Percentiles rank a stretch among this genome's conserved stretches.
Evolutionary conservation across 1,139 yeast genomes (phyloP).

Genomic region (Waltiozyma sp.): DNA sequence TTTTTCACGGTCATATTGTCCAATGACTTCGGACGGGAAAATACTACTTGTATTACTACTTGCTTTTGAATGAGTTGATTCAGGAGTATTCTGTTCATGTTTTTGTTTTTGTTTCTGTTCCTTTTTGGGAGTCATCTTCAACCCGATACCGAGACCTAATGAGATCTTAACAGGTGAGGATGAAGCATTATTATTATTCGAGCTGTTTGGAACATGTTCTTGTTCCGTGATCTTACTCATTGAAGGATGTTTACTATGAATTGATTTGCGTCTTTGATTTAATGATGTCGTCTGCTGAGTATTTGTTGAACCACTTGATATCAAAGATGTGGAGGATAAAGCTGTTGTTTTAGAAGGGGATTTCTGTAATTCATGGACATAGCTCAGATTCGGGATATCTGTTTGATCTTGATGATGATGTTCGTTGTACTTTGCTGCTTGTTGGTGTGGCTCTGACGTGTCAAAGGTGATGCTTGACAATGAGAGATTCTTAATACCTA

Average conservation of each 20-base stretch:
- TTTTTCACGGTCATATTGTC: slow-evolving; percentile 55
- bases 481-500: slow-evolving; percentile 15
- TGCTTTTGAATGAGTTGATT: slow-evolving; percentile 26
- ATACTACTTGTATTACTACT: slow-evolving; percentile 25
- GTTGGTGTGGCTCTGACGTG: slow-evolving; percentile 4
- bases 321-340: too few relatives aligned
- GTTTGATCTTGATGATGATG: slow-evolving; percentile 4
- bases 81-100: slow-evolving; percentile 25
- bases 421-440: too few relatives aligned
- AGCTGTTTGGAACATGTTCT: background rate
- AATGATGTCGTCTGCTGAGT: background rate
- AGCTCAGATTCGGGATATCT: slow-evolving; percentile 12
- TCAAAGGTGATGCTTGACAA: slow-evolving; percentile 17
- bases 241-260: background rate
- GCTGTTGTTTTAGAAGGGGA: slow-evolving; percentile 6
- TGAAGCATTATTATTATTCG: too few relatives aligned
- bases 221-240: background rate
- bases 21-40: slow-evolving; percentile 48
- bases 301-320: background rate
- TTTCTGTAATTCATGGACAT: slow-evolving; percentile 27
- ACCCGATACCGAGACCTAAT: background rate
- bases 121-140: background rate
- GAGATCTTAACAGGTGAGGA: too few relatives aligned
- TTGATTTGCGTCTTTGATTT: background rate
- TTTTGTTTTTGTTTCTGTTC: slow-evolving; percentile 2